A percentile compares a stretch with the other conserved stretches of the same genome.
phyloP scores from a whole-genome alignment of 2,329 filamentous ascomycete genomes.

The Cordyceps tenuipes region DNA sequence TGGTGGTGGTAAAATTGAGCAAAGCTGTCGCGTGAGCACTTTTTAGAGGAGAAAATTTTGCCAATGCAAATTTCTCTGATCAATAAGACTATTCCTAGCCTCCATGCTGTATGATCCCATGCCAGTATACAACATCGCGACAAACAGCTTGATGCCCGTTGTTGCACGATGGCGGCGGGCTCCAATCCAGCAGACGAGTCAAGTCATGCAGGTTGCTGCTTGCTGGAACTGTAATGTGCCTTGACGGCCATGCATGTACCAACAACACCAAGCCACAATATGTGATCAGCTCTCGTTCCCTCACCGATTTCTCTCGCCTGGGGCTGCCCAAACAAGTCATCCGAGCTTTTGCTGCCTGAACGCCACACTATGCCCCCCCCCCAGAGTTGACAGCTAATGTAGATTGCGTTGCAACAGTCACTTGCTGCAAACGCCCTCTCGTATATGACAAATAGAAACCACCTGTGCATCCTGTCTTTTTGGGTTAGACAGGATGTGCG shows the following conservation, averaged over 20 bases:
- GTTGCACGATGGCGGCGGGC: too few species aligned
- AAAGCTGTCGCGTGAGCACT: background rate
- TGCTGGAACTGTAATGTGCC: background rate
- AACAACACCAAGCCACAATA: too few species aligned
- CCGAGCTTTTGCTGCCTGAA: background rate
- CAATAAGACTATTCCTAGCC: background rate
- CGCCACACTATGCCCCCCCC: background rate
- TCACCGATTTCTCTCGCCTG: background rate
- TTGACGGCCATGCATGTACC: background rate
- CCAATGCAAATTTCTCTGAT: background rate
- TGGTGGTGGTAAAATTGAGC: background rate
- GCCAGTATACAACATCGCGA: too few species aligned
- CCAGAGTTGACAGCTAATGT: background rate
- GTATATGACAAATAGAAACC: background rate
- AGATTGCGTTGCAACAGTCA: background rate
- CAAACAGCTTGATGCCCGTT: too few species aligned
- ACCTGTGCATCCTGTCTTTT: background rate
- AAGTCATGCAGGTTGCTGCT: background rate
- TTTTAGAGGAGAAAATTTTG: background rate
- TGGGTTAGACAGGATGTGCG: too few species aligned
- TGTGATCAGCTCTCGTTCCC: background rate
- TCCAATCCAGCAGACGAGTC: too few species aligned
- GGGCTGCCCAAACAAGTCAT: constrained; percentile 3
- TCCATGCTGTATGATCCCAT: too few species aligned
- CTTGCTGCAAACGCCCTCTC: background rate